Base-by-base conservation (phyloP, 2,329 filamentous ascomycete species). In the Alternaria sp. region DNA sequence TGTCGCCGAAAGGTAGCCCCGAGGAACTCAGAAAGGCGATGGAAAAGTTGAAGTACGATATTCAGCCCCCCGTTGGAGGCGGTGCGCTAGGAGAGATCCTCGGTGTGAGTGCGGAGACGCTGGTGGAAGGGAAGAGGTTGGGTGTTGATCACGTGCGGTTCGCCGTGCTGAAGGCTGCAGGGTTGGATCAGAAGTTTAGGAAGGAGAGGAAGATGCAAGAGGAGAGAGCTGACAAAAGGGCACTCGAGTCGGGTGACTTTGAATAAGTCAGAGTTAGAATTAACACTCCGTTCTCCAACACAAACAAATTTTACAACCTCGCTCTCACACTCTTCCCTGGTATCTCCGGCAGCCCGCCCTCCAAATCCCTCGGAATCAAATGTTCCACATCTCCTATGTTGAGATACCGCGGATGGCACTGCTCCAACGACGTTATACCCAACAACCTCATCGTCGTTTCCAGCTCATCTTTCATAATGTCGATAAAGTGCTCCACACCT, bases 61-160 rank as follows among this genome's bases (percentile, higher is more conserved):
- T 78, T 15, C 65, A 76, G 45, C 76, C 75, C 0, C 65, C 61
- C 75, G 78, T 9, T 21, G 76, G 75, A 9, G 70, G 66, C 3
- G 74, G 72, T 17, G 83, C 83, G 12, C 69, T 89, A 52, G 86
- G 87, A 9, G 89, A 91, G 75, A 83, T 91, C 13, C 75, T 91
- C 36, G 86, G 85, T 10, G 88, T 85, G 67, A 88, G 87, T 69
- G 80, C 84, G 2, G 83, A 86, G 72, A 85, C 80, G 25, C 64
- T 86, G 51, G 79, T 81, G 3, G 79, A 79, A 25, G 83, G 82
- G 28, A 81, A 81, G 59, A 83, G 82, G 61, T 70, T 90, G 54
- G 90, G 90, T 0, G 82, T 92, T 46, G 85, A 88, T 76, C 84
- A 87, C 61, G 76, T 92, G 10, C 80, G 89, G 57, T 90, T 87